Evolutionary conservation across 2,329 filamentous ascomycete species (phyloP).

Genomic region (Aplosporella prunicola): DNA sequence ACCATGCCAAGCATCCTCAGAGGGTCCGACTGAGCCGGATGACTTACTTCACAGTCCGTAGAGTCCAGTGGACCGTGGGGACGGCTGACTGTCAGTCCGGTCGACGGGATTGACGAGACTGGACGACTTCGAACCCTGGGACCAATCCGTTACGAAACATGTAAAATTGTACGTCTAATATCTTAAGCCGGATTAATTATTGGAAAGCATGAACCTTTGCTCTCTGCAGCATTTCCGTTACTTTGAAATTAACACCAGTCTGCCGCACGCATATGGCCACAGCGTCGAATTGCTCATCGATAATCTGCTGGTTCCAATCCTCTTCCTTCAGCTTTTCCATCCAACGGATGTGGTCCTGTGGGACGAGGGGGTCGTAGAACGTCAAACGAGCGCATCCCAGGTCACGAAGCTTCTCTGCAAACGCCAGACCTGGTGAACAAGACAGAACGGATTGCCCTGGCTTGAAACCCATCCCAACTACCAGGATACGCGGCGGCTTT

Average conservation of each 20-base stretch:
- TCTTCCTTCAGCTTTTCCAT: constrained; percentile 32
- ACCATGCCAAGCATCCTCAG: background rate
- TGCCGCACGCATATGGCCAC: constrained; percentile 39
- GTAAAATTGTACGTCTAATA: too few relatives aligned
- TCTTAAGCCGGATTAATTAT: too few relatives aligned
- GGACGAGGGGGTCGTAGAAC: constrained; percentile 38
- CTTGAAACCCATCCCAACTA: constrained; percentile 45
- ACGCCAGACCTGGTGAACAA: constrained; percentile 40
- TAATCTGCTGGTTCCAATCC: constrained; percentile 30
- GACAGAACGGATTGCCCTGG: constrained; percentile 39
- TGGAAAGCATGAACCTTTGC: constrained; percentile 23
- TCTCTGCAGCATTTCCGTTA: constrained; percentile 28
- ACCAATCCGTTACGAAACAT: too few relatives aligned
- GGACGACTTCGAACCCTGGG: too few relatives aligned
- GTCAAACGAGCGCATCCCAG: constrained; percentile 32
- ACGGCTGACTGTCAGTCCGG: too few relatives aligned
- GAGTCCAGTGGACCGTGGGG: too few relatives aligned
- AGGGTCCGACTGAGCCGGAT: background rate
- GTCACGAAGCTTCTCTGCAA: constrained; percentile 28
- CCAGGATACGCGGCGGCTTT: constrained; percentile 37
- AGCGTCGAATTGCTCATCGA: constrained; percentile 34
- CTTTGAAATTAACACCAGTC: constrained; percentile 32
- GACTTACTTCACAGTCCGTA: background rate
- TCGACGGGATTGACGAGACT: too few relatives aligned
- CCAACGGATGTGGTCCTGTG: constrained; percentile 33